Base-by-base conservation (phyloP, 2,329 filamentous ascomycete species). In the Dothistroma septosporum region DNA sequence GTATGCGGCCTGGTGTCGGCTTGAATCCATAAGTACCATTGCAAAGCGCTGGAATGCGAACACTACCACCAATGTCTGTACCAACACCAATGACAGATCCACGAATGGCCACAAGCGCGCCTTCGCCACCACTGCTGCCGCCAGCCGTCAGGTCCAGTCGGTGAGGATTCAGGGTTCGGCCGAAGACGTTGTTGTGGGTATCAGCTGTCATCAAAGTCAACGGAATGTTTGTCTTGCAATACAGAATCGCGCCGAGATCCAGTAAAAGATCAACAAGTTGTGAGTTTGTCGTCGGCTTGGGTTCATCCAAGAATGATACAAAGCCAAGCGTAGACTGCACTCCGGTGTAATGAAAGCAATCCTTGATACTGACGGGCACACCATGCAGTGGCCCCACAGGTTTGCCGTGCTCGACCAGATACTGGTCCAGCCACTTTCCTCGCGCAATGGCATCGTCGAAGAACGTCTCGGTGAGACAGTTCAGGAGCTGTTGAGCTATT, bases 21-120 rank as follows among this genome's bases (percentile, higher is more conserved):
- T 64, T 63, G 61, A 72, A 69, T 5, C 71, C 72, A 48, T 69
- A 73, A 24, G 71, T 70, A 9, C 72, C 73, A 54, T 76, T 75
- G 76, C 92, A 92, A 68, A 96, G 92, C 58, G 96, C 89, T 74
- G 89, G 93, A 72, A 97, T 94, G 68, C 87, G 85, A 70, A 95
- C 87, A 58, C 75, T 79, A 1, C 81, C 81, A 1, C 79, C 81
- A 50, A 88, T 79, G 72, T 88, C 86, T 0, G 85, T 87, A 0
- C 84, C 85, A 19, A 87, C 78, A 1, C 86, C 87, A 1, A 88
- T 68, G 56, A 84, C 77, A 33, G 77, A 82, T 0, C 85, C 85
- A 31, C 79, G 77, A 76, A 88, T 80, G 4, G 81, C 82, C 21
- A 88, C 67, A 10, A 88, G 72, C 0, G 82, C 84, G 0, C 80